Evolutionary conservation across 169 alveolate species (phyloP).

Genomic region (Neospora caninum): DNA sequence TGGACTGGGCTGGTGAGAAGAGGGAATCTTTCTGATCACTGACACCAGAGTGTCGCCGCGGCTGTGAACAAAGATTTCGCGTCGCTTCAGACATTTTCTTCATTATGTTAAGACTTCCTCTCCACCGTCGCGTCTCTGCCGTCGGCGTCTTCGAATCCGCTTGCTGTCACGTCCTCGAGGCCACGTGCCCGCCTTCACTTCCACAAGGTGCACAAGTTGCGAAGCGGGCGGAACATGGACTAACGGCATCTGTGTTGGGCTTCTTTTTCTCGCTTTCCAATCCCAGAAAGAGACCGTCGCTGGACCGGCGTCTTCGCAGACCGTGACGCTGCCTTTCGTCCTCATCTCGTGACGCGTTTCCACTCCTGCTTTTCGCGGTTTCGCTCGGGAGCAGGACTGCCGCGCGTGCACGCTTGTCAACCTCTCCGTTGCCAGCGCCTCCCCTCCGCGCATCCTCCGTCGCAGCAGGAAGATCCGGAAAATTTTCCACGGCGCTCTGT

Average conservation of each 20-base stretch:
- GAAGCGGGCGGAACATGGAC: neutral
- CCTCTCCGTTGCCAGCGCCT: too few relatives aligned
- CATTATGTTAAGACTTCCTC: too few relatives aligned
- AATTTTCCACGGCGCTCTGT: too few relatives aligned
- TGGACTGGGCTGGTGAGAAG: too few relatives aligned
- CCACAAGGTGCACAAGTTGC: neutral
- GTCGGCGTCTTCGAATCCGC: too few relatives aligned
- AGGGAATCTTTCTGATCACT: too few relatives aligned
- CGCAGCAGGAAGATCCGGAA: too few relatives aligned
- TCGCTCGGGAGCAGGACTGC: neutral
- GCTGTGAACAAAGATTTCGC: too few relatives aligned
- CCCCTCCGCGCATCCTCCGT: too few relatives aligned
- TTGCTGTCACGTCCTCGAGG: neutral
- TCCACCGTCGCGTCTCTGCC: too few relatives aligned
- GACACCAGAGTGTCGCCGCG: too few relatives aligned
- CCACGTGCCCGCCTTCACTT: neutral
- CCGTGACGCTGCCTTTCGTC: neutral
- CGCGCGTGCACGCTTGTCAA: neutral
- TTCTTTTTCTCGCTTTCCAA: neutral
- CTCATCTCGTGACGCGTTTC: neutral
- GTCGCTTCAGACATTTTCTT: too few relatives aligned
- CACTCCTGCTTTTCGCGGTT: neutral
- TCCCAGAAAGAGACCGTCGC: neutral
- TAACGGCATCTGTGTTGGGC: neutral
- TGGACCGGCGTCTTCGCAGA: neutral